Base-by-base conservation (phyloP, 495 filamentous ascomycete genomes). In the Penicillium roqueforti region DNA sequence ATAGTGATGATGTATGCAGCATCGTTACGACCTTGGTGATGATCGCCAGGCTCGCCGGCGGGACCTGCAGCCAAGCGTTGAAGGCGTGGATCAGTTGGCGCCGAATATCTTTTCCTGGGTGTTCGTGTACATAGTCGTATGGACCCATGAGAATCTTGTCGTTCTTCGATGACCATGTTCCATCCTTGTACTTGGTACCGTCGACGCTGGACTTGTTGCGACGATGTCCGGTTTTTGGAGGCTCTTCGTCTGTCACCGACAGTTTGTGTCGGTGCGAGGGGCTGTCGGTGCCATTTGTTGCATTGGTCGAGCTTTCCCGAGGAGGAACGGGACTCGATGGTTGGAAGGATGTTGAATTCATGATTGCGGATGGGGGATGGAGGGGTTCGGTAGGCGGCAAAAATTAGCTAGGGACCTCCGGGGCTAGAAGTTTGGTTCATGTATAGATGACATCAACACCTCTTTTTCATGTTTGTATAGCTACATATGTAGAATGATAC, bases 61-160 rank as follows among this genome's bases (percentile, higher is more conserved):
- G 95, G 6, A 97, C 92, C 59, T 88, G 79, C 16, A 98, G 75
- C 88, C 87, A 97, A 31, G 79, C 79, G 64, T 98, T 91, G 72
- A 98, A 98, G 26, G 92, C 91, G 40, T 86, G 80, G 63, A 97
- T 90, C 55, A 96, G 76, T 65, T 89, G 87, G 1, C 84, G 77
- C 22, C 93, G 85, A 40, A 98, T 85, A 67, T 97, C 91, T 65
- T 97, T 97, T 48, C 95, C 95, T 2, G 92, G 93, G 57, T 91
- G 84, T 18, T 81, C 74, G 57, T 85, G 76, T 59, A 98, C 83
- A 63, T 98, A 97, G 53, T 96, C 88, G 61, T 84, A 98, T 0
- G 93, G 95, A 0, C 85, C 92, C 29, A 87, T 75, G 11, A 97
- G 72, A 42, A 96, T 88, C 70, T 81, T 76, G 56, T 92, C 88